phyloP scores from a whole-genome alignment of 352 stramenopile genomes.

The Globisporangium ultimum region DNA sequence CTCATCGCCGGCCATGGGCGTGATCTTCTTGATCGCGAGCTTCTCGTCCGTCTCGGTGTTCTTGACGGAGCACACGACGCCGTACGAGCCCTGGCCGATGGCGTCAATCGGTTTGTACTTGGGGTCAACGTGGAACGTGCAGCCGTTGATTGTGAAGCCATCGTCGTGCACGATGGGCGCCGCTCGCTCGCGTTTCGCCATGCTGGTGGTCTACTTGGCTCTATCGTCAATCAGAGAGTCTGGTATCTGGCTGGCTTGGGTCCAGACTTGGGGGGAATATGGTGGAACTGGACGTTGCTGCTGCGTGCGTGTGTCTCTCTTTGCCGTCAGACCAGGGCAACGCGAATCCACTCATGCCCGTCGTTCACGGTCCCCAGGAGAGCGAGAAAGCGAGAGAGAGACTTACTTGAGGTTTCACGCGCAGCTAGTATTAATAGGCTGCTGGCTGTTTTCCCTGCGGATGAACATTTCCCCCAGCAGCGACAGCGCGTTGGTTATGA shows the following conservation, averaged over 20 bases:
- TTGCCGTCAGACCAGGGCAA: conserved; percentile 3
- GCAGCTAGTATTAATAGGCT: conserved; percentile 6
- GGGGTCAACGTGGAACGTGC: conserved; percentile 73
- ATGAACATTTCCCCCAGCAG: not conserved
- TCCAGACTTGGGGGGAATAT: too few relatives aligned
- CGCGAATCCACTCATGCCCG: conserved; percentile 13
- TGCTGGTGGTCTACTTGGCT: too few relatives aligned
- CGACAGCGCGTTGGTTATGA: conserved; percentile 19
- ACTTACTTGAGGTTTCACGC: conserved; percentile 7
- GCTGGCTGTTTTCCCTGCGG: not conserved
- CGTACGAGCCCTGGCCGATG: conserved; percentile 93
- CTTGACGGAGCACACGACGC: conserved; percentile 88
- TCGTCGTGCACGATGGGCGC: conserved; percentile 58
- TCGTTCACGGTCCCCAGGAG: not conserved
- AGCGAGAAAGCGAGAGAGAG: not conserved
- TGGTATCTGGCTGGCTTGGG: too few relatives aligned
- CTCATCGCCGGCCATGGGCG: conserved; percentile 86
- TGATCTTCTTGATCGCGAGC: conserved; percentile 93
- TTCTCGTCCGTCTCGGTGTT: conserved; percentile 79
- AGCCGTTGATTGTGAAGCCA: conserved; percentile 83
- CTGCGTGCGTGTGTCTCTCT: not conserved
- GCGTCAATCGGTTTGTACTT: conserved; percentile 85
- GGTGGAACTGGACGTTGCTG: not conserved
- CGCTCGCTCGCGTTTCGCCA: conserved; percentile 63
- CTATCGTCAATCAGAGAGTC: too few relatives aligned